These are phyloP conservation scores for Pseudoturritis turrita DNA, from an alignment of 345 rosid species.

Conservation along the genomic window DNA sequence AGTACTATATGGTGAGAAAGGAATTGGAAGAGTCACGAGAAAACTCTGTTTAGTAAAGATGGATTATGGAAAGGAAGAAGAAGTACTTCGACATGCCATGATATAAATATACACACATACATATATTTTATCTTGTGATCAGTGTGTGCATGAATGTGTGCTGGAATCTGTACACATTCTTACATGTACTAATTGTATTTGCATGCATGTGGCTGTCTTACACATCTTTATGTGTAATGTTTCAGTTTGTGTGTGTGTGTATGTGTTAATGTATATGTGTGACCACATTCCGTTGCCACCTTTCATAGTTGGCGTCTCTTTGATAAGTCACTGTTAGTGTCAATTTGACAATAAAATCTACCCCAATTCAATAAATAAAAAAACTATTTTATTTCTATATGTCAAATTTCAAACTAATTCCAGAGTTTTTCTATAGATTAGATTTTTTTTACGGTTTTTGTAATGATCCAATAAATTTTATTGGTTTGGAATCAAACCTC, in stretches of 20 bases:
- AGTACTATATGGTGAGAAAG: conserved; percentile 11
- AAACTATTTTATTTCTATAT: no score
- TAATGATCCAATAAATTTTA: background rate
- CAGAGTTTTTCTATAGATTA: background rate
- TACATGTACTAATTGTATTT: conserved; percentile 22
- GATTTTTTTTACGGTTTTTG: background rate
- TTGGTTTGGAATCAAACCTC: background rate
- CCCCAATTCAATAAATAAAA: background rate
- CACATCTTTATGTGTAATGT: conserved; percentile 15
- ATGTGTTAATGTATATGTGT: conserved; percentile 12
- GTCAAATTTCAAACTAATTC: background rate
- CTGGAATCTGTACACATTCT: conserved; percentile 27
- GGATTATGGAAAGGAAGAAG: conserved; percentile 1
- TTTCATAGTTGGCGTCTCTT: conserved; percentile 21
- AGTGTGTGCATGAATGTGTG: conserved; percentile 10
- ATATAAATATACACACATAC: background rate
- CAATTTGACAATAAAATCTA: conserved; percentile 11
- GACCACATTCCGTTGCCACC: conserved; percentile 23
- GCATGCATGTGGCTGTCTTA: conserved; percentile 34
- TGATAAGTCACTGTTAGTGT: conserved; percentile 17
- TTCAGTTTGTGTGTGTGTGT: conserved; percentile 7
- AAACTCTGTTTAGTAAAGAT: background rate
- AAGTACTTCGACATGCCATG: conserved; percentile 7
- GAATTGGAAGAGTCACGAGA: conserved; percentile 29
- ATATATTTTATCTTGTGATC: conserved; percentile 13